phyloP scores from a whole-genome alignment of 768 basidiomycete genomes.

The Calocybe indica region DNA sequence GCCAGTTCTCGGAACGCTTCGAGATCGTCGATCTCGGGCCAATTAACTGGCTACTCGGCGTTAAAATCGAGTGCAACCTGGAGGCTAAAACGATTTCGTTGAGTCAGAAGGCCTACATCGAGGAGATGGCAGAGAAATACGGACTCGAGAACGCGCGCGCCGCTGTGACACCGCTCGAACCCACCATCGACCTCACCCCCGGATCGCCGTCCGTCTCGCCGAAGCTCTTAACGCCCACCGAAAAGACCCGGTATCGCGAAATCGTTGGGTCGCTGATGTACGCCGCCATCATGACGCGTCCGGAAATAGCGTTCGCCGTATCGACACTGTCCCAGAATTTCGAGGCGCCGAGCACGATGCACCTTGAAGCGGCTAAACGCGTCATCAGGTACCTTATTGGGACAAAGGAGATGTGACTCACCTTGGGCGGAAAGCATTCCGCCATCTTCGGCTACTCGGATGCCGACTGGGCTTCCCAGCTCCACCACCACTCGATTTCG shows the following conservation, averaged over 20 bases:
- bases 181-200: background rate
- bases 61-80: constrained; percentile 12
- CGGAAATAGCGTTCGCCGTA: constrained; percentile 22
- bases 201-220: background rate
- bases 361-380: constrained; percentile 17
- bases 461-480: background rate
- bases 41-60: constrained; percentile 15
- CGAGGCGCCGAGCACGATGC: constrained; percentile 14
- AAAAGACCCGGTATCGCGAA: constrained; percentile 13
- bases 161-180: constrained; percentile 2
- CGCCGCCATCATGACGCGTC: constrained; percentile 15
- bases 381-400: constrained; percentile 23
- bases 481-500: constrained; percentile 17
- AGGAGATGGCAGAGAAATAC: constrained; percentile 8
- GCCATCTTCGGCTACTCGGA: constrained; percentile 9
- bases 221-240: constrained; percentile 2
- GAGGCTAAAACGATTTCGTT: constrained; percentile 18
- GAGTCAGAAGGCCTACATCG: constrained; percentile 17
- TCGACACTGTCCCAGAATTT: constrained; percentile 16
- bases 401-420: constrained; percentile 6
- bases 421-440: constrained; percentile 5
- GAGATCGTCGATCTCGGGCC: constrained; percentile 20
- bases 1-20: constrained; percentile 3
- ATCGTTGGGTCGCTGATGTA: constrained; percentile 25
- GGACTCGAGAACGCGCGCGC: constrained; percentile 8